Evolutionary conservation across 2,329 filamentous ascomycete genomes (phyloP).

Genomic region (Aspergillus proliferans): DNA sequence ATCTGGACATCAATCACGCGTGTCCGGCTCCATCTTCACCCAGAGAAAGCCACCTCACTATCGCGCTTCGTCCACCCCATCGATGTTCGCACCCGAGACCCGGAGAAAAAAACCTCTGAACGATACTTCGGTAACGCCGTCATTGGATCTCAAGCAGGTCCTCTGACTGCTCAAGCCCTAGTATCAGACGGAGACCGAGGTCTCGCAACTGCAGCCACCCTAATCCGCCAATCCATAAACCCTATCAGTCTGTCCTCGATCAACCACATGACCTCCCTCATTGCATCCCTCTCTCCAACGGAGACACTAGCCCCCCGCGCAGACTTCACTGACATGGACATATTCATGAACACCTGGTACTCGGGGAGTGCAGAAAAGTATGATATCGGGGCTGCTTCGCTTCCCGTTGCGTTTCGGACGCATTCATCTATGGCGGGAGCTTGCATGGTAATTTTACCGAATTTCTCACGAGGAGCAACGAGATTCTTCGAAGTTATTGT

Average conservation of each 20-base stretch:
- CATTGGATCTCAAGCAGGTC: conserved; percentile 11
- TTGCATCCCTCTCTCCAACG: conserved; percentile 9
- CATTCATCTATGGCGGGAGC: conserved; percentile 7
- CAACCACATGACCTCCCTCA: conserved; percentile 8
- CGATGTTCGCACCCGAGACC: conserved; percentile 16
- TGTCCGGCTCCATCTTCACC: conserved; percentile 12
- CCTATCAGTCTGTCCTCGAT: conserved; percentile 8
- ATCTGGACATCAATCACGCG: conserved; percentile 19
- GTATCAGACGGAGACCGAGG: conserved; percentile 5
- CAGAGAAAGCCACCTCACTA: conserved; percentile 5
- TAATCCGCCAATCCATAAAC: conserved; percentile 16
- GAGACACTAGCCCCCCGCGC: conserved; percentile 9
- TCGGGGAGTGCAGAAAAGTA: conserved; percentile 14
- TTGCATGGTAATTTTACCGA: conserved; percentile 12
- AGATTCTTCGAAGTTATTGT: conserved; percentile 14
- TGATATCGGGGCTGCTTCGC: conserved; percentile 12
- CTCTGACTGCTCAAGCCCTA: conserved; percentile 6
- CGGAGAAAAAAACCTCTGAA: conserved; percentile 10
- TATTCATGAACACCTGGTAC: conserved; percentile 20
- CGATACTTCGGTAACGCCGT: conserved; percentile 20
- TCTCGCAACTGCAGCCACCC: conserved; percentile 12
- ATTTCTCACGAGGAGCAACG: conserved; percentile 7
- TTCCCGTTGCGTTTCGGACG: conserved; percentile 12
- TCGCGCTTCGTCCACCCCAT: conserved; percentile 15
- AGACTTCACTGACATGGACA: conserved; percentile 16